These are phyloP conservation scores for Hygrophila difformis DNA, from an alignment of 257 asterid genomes.

Conservation along the genomic window DNA sequence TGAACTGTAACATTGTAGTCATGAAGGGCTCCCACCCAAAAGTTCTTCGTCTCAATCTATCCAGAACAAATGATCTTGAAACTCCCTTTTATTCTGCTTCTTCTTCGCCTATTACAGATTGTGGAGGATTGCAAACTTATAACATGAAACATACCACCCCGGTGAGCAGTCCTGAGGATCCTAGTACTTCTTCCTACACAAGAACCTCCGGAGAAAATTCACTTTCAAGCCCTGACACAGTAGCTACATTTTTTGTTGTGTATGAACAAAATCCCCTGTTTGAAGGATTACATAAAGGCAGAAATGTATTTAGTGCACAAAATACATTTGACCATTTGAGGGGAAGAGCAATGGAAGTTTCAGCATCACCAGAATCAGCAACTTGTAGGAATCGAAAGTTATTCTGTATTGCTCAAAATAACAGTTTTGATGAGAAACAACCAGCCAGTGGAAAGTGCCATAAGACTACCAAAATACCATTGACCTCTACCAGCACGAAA, in stretches of 20 bases:
- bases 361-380: constrained; percentile 27
- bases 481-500: constrained; percentile 16
- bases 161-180: constrained; percentile 62
- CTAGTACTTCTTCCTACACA: constrained; percentile 41
- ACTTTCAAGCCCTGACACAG: constrained; percentile 40
- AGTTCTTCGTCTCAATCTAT: constrained; percentile 74
- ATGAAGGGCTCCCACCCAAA: constrained; percentile 79
- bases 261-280: constrained; percentile 72
- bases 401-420: constrained; percentile 39
- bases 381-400: constrained; percentile 27
- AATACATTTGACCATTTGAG: constrained; percentile 18
- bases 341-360: constrained; percentile 25
- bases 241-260: constrained; percentile 34
- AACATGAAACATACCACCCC: constrained; percentile 52
- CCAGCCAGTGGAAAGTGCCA: constrained; percentile 20
- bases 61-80: constrained; percentile 35
- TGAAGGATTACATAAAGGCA: constrained; percentile 33
- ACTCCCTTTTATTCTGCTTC: constrained; percentile 50
- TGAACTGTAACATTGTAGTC: constrained; percentile 71
- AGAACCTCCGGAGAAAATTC: constrained; percentile 38
- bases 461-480: constrained; percentile 20
- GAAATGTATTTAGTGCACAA: constrained; percentile 18
- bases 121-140: constrained; percentile 21
- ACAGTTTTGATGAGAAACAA: constrained; percentile 18
- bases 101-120: constrained; percentile 45